Evolutionary conservation across 2,329 filamentous ascomycete genomes (phyloP), one percentile per base, ranked within the genome.

Genomic region (Penicillium brevicompactum): DNA sequence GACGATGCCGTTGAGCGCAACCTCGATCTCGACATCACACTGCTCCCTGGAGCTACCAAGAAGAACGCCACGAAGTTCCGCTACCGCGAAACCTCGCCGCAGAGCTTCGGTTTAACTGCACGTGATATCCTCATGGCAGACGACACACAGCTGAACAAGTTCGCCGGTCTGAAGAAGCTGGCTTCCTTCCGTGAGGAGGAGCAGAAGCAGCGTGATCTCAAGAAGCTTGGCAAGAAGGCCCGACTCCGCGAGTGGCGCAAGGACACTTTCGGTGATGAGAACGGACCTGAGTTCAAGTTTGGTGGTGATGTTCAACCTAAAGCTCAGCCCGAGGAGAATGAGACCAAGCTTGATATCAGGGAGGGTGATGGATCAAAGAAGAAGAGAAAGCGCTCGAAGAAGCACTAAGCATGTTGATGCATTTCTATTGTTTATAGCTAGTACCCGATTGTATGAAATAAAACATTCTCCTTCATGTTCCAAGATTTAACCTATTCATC

Each of bases 31-130:
- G 87, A 91, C 55, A 77, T 86, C 59, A 84, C 86, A 18, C 78
- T 86, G 48, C 82, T 84, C 50, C 83, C 77, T 24, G 76, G 78
- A 38, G 76, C 80, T n/a, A 79, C 74, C 46, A 80, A 78, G 52
- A 84, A 82, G 64, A 76, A 76, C 47, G 74, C 76, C 44, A 77
- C 78, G 27, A 70, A 75, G 30, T 99, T 99, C 84, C 88, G 90
- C 53, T 99, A 99, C 80, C 90, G 94, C 68, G 92, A 97, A 71
- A 96, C 93, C 2, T 95, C 91, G 0, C 93, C 94, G 1, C 88
- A 89, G 52, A 86, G 89, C 11, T 99, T 96, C 70, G 94, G 94
- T 55, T 86, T 99, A 68, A 96, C 91, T 0, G 82, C 92, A 1
- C 85, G 87, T 58, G 94, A 99, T 74, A 97, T 99, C 65, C 84